Evolutionary conservation across 2,329 filamentous ascomycete species (phyloP), one percentile per base, ranked within the genome.

Genomic region (Ceratocystis huliohia): DNA sequence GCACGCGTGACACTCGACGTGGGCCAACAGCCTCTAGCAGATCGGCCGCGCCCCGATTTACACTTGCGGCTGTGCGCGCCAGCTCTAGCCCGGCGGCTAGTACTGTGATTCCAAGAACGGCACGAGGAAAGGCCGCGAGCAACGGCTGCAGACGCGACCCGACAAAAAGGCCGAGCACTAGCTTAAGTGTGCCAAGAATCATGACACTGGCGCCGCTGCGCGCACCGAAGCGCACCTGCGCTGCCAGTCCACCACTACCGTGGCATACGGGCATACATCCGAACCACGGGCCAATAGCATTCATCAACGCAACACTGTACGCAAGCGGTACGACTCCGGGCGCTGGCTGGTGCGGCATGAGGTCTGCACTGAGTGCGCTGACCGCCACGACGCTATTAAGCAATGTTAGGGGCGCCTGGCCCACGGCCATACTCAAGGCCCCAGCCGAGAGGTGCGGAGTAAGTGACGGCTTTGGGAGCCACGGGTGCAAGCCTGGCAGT

Each of bases 251-350:
- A 1, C 93, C 93, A 0, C 91, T 91, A 4, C 93, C 93, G 73
- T 97, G 94, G 73, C 94, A 97, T 3, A 94, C 86, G 2, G 93
- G 94, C 94, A 96, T 97, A 4, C 88, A 88, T 61, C 92, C 92
- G 72, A 96, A 95, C 89, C 90, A 96, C 72, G 89, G 92, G 17
- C 88, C 88, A 0, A 88, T 74, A 2, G 96, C 78, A 73, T 97
- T 97, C 84, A 96, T 95, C 1, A 80, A 72, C 0, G 87, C 86
- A 3, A 97, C 89, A 65, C 90, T 96, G 68, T 92, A 74, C 1
- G 92, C 93, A 37, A 97, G 80, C 0, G 85, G 80, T 0, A 90
- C 93, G 5, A 91, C 87, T 0, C 84, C 84, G 0, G 91, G 90
- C 0, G 86, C 70, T 0, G 83, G 81, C 2, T 88, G 75, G 1